Conservation (phyloP, 2,329 filamentous ascomycete species). For the Thielaviopsis ethacetica region DNA sequence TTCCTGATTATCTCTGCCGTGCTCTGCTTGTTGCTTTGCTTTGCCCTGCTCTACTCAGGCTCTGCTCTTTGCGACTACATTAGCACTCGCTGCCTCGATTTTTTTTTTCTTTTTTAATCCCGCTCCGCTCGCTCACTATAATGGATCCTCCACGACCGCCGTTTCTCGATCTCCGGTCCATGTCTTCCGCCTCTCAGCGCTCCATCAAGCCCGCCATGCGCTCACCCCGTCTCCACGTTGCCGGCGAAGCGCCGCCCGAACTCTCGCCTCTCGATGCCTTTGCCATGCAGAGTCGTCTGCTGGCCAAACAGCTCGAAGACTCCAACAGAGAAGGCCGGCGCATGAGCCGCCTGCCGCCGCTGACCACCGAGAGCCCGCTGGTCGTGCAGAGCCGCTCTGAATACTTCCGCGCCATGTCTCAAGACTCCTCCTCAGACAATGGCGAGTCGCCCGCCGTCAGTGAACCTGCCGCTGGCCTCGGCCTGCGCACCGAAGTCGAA, state of each 20-base stretch:
- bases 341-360: conserved; percentile 70
- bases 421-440: conserved; percentile 33
- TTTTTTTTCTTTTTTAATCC: not conserved
- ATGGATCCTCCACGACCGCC: conserved; percentile 40
- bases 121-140: not conserved
- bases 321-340: conserved; percentile 56
- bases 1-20: not conserved
- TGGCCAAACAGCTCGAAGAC: conserved; percentile 77
- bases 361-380: conserved; percentile 69
- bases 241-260: conserved; percentile 71
- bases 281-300: conserved; percentile 72
- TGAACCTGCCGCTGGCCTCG: conserved; percentile 24
- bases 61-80: not conserved
- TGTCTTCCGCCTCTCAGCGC: conserved; percentile 33
- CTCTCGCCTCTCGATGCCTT: conserved; percentile 92
- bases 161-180: conserved; percentile 42
- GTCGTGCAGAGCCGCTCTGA: conserved; percentile 57
- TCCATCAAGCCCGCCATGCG: conserved; percentile 35
- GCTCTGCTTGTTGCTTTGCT: too few relatives aligned
- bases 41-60: not conserved
- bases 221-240: conserved; percentile 61
- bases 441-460: conserved; percentile 13
- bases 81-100: not conserved
- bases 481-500: conserved; percentile 38
- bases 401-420: conserved; percentile 62